Conservation (phyloP, 768 basidiomycete species). For the Termitomyces sp. region DNA sequence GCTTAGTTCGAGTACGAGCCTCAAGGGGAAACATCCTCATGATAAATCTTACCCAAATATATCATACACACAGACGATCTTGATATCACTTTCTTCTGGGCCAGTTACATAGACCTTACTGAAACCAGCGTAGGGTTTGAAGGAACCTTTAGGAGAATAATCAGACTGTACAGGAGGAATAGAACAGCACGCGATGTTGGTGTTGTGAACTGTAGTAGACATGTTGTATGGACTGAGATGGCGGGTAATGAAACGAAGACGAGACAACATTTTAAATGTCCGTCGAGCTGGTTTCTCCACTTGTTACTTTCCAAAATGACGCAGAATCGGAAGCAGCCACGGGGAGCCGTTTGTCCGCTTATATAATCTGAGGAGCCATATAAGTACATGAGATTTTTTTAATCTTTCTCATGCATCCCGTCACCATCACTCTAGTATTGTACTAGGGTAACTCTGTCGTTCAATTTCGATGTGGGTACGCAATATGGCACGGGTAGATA, state of each 20-base stretch:
- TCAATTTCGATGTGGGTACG: conserved; percentile 47
- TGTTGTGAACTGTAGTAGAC: conserved; percentile 32
- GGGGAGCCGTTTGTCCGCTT: neutral
- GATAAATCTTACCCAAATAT: conserved; percentile 47
- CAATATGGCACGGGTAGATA: conserved; percentile 37
- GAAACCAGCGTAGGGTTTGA: conserved; percentile 42
- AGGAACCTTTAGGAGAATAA: conserved; percentile 46
- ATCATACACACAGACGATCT: conserved; percentile 54
- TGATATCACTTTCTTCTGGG: conserved; percentile 38
- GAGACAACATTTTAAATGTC: conserved; percentile 17
- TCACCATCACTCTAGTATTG: conserved; percentile 25
- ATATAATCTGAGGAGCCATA: conserved; percentile 1
- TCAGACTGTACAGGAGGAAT: conserved; percentile 49
- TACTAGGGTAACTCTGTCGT: conserved; percentile 52
- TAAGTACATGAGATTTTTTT: neutral
- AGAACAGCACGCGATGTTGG: conserved; percentile 43
- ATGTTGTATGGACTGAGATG: conserved; percentile 31
- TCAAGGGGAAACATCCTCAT: neutral
- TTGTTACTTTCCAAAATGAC: neutral
- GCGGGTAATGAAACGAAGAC: conserved; percentile 31
- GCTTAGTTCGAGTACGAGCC: neutral
- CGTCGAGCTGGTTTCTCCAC: too few species aligned
- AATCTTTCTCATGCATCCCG: conserved; percentile 20
- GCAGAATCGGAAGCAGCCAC: neutral
- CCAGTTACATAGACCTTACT: conserved; percentile 48